Evolutionary conservation across 1,284 basidiomycete genomes (phyloP), one percentile per base, ranked within the genome.

Genomic region (Malassezia yamatoensis): DNA sequence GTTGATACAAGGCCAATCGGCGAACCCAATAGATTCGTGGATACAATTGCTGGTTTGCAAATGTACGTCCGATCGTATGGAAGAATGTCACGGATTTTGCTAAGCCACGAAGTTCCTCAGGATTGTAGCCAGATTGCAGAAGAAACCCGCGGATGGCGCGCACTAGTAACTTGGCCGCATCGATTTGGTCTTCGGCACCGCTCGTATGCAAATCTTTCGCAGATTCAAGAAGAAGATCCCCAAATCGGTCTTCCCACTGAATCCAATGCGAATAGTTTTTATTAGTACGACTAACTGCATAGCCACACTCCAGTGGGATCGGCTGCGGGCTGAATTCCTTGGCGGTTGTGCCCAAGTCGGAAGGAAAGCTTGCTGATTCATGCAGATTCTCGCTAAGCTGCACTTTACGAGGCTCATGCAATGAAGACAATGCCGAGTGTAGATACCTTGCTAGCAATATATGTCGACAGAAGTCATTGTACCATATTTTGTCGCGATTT

Each of bases 391-490:
- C 39, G 5, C 82, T 80, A 13, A 80, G 77, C 67, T 84, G 83
- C 16, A 9, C 39, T 16, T 21, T 32, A 18, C 41, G 18, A 0
- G 77, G 70, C n/a, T 79, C 76, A 61, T 70, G 67, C 29, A 78
- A 58, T 1, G 83, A 84, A 0, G 86, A 80, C 43, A 90, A 78
- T 3, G 86, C 87, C 33, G 79, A 79, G 82, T 87, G 86, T 4
- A 84, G 78, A 15, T 84, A 81, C 58, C 83, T 80, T 21, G 82
- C 74, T 53, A 68, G 68, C 58, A 71, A 78, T 20, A 79, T 79
- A 58, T 78, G 85, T 80, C 93, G 83, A 76, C 91, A 96, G 73
- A 96, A 94, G 75, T 96, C 90, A 74, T 94, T 96, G 33, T 86
- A 83, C 77, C 85, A 84, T 16, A 83, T 79, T 49, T 63, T 66